Conservation (phyloP, 2,329 filamentous ascomycete species). For the Hortaea werneckii region DNA sequence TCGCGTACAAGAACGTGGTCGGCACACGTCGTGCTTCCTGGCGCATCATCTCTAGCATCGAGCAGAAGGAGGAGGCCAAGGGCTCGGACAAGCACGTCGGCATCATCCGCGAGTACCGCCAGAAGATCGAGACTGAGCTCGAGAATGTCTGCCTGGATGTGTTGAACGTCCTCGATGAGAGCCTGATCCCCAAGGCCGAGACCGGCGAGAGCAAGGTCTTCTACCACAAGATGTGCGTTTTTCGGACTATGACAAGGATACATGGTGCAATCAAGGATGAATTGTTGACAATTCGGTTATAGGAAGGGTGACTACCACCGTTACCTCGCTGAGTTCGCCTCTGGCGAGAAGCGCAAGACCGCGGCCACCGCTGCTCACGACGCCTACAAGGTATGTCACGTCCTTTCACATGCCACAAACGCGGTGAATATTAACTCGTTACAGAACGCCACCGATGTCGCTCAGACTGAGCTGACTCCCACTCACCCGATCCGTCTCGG, state of each 20-base stretch:
- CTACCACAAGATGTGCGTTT: conserved; percentile 99
- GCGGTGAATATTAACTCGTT: conserved; percentile 9
- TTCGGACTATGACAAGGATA: too few relatives aligned
- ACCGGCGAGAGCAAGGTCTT: conserved; percentile 99
- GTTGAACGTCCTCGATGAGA: conserved; percentile 84
- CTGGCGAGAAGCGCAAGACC: conserved; percentile 82
- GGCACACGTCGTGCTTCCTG: conserved; percentile 96
- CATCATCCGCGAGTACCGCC: conserved; percentile 92
- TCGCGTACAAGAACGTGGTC: conserved; percentile 99
- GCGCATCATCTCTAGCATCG: conserved; percentile 99
- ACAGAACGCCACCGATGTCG: conserved; percentile 92
- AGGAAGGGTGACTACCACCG: conserved; percentile 98
- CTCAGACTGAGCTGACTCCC: conserved; percentile 91
- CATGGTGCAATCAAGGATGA: too few relatives aligned
- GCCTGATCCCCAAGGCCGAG: conserved; percentile 89
- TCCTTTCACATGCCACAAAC: not conserved
- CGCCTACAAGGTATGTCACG: conserved; percentile 85
- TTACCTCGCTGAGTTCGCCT: conserved; percentile 87
- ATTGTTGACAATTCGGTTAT: conserved; percentile 13
- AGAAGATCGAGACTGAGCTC: conserved; percentile 96
- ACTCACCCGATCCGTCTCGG: conserved; percentile 97
- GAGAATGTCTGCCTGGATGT: conserved; percentile 98
- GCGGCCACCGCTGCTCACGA: conserved; percentile 81
- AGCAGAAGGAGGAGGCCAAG: conserved; percentile 99
- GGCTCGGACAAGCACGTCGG: conserved; percentile 88